Percentiles rank a stretch among this genome's conserved stretches.
Conservation (phyloP, 371 early-diverging fungal genomes). For the Mortierella sp. region DNA sequence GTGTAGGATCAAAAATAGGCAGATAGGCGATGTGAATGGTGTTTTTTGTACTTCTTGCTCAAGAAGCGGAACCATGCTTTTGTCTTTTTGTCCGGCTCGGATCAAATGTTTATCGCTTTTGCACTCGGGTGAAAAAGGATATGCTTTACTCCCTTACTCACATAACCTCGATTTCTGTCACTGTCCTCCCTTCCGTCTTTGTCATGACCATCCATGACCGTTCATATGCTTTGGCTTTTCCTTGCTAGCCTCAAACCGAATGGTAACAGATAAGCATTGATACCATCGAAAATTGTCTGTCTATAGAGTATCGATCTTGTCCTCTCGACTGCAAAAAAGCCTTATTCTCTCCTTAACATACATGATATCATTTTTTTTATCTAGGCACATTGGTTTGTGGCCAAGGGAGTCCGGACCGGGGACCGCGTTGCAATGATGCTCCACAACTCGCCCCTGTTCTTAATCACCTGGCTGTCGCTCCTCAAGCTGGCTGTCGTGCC, state of each 20-base stretch:
- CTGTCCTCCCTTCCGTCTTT: too few relatives aligned
- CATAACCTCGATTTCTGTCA: background rate
- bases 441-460: conserved; percentile 40
- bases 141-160: background rate
- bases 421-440: conserved; percentile 55
- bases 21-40: background rate
- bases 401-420: conserved; percentile 29
- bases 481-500: conserved; percentile 43
- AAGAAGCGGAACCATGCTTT: background rate
- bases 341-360: background rate
- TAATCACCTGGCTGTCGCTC: conserved; percentile 40
- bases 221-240: background rate
- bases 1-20: background rate
- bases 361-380: background rate
- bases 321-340: background rate
- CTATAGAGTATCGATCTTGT: background rate
- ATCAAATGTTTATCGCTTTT: background rate
- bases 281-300: background rate
- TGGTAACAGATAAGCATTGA: conserved; percentile 13
- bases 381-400: conserved; percentile 48
- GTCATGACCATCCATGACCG: background rate
- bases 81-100: conserved; percentile 7
- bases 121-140: background rate
- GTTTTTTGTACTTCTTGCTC: background rate
- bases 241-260: conserved; percentile 30